Evolutionary conservation across 192 early-diverging fungal species (phyloP), one percentile per base, ranked within the genome.

Genomic region (Coemansia sp.): DNA sequence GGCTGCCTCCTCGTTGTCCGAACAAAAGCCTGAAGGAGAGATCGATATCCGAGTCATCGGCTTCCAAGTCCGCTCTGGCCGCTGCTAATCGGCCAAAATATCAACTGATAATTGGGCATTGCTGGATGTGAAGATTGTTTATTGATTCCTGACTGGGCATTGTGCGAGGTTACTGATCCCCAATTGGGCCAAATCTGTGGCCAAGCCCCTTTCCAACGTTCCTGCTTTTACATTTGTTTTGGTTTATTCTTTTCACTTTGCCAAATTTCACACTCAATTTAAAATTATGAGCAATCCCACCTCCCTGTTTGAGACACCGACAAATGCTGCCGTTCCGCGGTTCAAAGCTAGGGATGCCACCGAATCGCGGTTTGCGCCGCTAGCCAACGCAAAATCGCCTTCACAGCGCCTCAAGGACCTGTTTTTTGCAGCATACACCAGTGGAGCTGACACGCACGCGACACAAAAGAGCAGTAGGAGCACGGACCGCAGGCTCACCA

Each of bases 351-450:
- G 60, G 34, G 70, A 67, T 13, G 66, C 50, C 31, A 45, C 31
- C 10, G 65, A 28, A 13, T 2, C 59, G 28, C 38, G 45, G 31
- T 31, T 60, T 1, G 64, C 50, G 10, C 21, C 37, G 1, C 65
- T 59, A 18, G 40, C 34, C 37, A 62, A 5, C 39, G 42, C 66
- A 63, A 59, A 50, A 57, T 81, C 78, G 53, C 78, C 78, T 6
- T 81, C 78, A 34, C 78, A 72, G 60, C 73, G 78, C 9, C 63
- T 81, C 3, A 81, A 75, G 40, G 73, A 81, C 40, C 60, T 81
- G 55, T 81, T 81, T 42, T 81, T 81, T 53, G 73, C 78, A 3
- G 72, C 78, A 23, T 81, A 81, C 40, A 81, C 78, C 5, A 71
- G 66, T 43, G 72, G 77, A 16, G 51, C 39, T 8, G 58, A 65